Conservation (phyloP, 345 rosid genomes). For the Garcia nutans region DNA sequence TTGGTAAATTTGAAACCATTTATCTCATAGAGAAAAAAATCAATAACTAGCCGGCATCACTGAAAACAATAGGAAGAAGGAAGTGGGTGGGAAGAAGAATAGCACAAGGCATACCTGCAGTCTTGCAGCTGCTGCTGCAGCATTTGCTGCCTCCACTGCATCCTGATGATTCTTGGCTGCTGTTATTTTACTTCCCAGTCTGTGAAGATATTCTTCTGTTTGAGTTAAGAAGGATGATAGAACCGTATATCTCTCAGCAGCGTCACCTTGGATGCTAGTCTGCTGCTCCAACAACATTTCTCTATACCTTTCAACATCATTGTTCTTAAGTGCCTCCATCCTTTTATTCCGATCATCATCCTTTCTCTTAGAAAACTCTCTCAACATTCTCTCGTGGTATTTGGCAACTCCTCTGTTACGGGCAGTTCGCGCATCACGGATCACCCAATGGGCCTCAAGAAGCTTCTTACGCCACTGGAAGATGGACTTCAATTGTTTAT, state of each 20-base stretch:
- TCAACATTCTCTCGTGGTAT: slow-evolving; percentile 93
- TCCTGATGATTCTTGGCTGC: slow-evolving; percentile 95
- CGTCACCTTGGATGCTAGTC: slow-evolving; percentile 83
- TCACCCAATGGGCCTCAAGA: slow-evolving; percentile 96
- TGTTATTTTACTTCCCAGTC: slow-evolving; percentile 88
- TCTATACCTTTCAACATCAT: slow-evolving; percentile 98
- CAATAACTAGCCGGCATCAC: neutral
- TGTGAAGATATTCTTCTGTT: slow-evolving; percentile 97
- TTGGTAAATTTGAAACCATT: slow-evolving; percentile 21
- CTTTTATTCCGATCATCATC: slow-evolving; percentile 95
- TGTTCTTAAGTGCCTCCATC: slow-evolving; percentile 99
- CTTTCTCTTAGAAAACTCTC: slow-evolving; percentile 93
- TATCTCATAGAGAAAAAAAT: neutral
- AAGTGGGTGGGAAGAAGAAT: neutral
- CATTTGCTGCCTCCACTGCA: slow-evolving; percentile 98
- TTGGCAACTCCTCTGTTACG: slow-evolving; percentile 99
- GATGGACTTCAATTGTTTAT: slow-evolving; percentile 92
- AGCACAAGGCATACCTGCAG: slow-evolving; percentile 54
- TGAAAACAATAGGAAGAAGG: neutral
- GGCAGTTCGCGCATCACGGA: slow-evolving; percentile 98
- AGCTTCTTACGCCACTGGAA: slow-evolving; percentile 99
- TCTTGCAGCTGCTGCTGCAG: slow-evolving; percentile 90
- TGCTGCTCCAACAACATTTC: slow-evolving; percentile 99
- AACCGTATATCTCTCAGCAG: slow-evolving; percentile 93
- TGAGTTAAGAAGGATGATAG: slow-evolving; percentile 94